These are phyloP conservation scores for Penicillium verhagenii DNA, from an alignment of 495 filamentous ascomycete species.

Conservation along the genomic window DNA sequence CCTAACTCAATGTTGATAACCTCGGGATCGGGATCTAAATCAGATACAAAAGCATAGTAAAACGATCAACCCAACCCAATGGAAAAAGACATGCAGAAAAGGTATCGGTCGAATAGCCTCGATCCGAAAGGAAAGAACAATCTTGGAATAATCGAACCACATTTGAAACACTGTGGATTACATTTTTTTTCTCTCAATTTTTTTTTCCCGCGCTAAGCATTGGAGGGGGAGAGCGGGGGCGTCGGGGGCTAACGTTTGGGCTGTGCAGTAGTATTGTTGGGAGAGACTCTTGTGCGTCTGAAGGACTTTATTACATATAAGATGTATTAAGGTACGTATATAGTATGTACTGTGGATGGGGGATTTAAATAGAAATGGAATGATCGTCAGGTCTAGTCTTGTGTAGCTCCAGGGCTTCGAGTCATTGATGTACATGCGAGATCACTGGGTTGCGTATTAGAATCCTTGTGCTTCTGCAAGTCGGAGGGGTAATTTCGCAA, in stretches of 20 bases:
- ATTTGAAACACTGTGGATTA: not conserved
- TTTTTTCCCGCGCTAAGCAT: conserved; percentile 21
- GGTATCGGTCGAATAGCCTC: not conserved
- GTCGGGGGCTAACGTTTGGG: conserved; percentile 15
- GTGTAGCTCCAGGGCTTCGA: no score
- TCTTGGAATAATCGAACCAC: not conserved
- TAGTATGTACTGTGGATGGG: no score
- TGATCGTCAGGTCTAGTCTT: not conserved
- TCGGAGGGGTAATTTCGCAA: conserved; percentile 2
- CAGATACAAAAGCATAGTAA: no score
- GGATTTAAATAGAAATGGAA: no score
- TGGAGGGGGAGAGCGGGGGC: conserved; percentile 19
- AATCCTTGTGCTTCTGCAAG: not conserved
- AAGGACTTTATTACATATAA: not conserved
- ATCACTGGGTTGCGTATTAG: not conserved
- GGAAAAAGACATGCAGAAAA: not conserved
- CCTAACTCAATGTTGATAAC: no score
- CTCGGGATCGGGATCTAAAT: no score
- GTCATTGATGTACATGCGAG: not conserved
- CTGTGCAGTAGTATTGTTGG: conserved; percentile 7
- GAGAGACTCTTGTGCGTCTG: not conserved
- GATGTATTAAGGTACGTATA: no score
- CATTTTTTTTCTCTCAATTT: not conserved
- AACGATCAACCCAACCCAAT: no score
- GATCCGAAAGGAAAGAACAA: not conserved